phyloP scores from a whole-genome alignment of 2,329 filamentous ascomycete genomes.

The Cordyceps cicadae region DNA sequence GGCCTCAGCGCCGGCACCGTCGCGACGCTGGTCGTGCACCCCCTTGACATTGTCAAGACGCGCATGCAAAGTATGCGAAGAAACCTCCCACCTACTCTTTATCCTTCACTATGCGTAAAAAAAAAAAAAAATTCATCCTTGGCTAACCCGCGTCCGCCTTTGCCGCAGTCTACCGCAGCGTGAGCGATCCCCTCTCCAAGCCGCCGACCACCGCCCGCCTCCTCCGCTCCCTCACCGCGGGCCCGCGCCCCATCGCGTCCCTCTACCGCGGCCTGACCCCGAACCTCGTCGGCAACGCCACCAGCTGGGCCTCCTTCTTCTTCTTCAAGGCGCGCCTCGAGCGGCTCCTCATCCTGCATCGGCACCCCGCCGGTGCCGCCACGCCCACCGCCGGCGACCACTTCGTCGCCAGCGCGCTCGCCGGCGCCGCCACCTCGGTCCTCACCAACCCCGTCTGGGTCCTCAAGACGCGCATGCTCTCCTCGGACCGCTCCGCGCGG shows the following conservation, averaged over 20 bases:
- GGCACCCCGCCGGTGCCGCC: constrained; percentile 8
- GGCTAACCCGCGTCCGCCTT: not conserved
- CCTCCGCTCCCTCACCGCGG: constrained; percentile 39
- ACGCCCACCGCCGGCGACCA: constrained; percentile 55
- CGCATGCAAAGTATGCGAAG: constrained; percentile 68
- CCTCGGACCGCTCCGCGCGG: constrained; percentile 62
- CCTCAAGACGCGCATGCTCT: constrained; percentile 93
- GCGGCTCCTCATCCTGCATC: constrained; percentile 29
- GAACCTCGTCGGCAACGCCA: constrained; percentile 83
- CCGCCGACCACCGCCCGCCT: constrained; percentile 43
- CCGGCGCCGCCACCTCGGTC: constrained; percentile 66
- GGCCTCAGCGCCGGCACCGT: constrained; percentile 83
- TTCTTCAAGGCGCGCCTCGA: constrained; percentile 58
- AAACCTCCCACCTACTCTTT: not conserved
- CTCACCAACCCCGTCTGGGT: constrained; percentile 97
- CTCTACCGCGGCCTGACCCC: constrained; percentile 86
- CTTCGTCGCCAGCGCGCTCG: constrained; percentile 64
- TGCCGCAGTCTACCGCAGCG: constrained; percentile 42
- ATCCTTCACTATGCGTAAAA: not conserved
- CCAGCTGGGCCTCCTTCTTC: constrained; percentile 90
- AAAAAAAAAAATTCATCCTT: not conserved
- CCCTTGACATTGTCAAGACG: constrained; percentile 93
- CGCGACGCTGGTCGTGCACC: constrained; percentile 81
- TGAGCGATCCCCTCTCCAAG: constrained; percentile 25
- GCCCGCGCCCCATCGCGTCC: constrained; percentile 53